These are phyloP conservation scores for Glebionis coronaria DNA, from an alignment of 129 eudicot species.

Conservation along the genomic window DNA sequence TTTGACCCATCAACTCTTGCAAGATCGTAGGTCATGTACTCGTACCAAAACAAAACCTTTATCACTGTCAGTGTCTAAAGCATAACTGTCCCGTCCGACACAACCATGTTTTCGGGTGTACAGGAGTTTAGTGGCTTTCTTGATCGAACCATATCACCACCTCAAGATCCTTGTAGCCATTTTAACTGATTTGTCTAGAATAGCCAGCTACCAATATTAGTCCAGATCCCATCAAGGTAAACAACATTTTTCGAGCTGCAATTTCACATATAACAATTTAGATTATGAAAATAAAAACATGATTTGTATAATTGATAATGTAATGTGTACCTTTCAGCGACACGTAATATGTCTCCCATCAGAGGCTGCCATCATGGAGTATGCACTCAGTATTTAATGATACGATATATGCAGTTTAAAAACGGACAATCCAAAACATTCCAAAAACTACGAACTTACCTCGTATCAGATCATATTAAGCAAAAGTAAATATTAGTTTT, in stretches of 20 bases:
- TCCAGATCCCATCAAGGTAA: conserved; percentile 47
- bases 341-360: conserved; percentile 67
- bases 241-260: conserved; percentile 64
- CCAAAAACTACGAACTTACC: too few species aligned
- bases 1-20: conserved; percentile 64
- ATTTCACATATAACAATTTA: conserved; percentile 1
- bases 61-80: conserved; percentile 29
- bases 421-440: too few species aligned
- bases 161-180: conserved; percentile 64
- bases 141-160: conserved; percentile 87
- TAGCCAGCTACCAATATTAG: conserved; percentile 31
- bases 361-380: too few species aligned
- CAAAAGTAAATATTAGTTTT: too few species aligned
- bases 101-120: conserved; percentile 65
- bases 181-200: conserved; percentile 33
- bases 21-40: conserved; percentile 82
- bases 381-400: too few species aligned
- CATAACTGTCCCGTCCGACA: conserved; percentile 26
- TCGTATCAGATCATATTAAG: too few species aligned
- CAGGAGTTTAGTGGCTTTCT: conserved; percentile 66
- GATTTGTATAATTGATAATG: neutral
- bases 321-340: conserved; percentile 57
- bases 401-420: too few species aligned
- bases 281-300: neutral
- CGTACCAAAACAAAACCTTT: conserved; percentile 54